Evolutionary conservation across 106 monocot species (phyloP).

Genomic region (Posidonia australis): DNA sequence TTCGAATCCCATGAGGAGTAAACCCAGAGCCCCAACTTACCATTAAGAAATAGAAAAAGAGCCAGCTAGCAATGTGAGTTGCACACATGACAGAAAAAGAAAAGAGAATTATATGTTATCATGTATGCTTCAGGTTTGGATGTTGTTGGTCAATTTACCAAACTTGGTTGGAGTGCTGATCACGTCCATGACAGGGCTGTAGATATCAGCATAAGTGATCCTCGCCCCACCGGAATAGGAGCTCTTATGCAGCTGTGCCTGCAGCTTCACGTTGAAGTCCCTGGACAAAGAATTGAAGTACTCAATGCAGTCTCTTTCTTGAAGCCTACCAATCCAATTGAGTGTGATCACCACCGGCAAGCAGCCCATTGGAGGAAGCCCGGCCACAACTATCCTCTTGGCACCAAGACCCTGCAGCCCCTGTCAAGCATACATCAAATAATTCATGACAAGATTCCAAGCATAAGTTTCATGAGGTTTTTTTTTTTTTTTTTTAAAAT

Average conservation of each 20-base stretch:
- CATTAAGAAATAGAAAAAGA: no score
- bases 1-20: no score
- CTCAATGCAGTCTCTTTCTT: slow-evolving; percentile 35
- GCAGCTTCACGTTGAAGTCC: slow-evolving; percentile 49
- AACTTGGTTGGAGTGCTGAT: slow-evolving; percentile 32
- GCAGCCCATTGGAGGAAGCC: slow-evolving; percentile 60
- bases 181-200: slow-evolving; percentile 30
- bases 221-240: slow-evolving; percentile 11
- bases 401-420: slow-evolving; percentile 33
- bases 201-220: slow-evolving; percentile 34
- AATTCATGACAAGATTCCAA: neutral
- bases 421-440: slow-evolving; percentile 5
- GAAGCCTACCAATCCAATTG: slow-evolving; percentile 25
- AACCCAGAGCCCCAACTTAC: no score
- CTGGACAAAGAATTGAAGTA: slow-evolving; percentile 31
- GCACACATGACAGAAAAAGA: no score
- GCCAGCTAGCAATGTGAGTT: no score
- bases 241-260: slow-evolving; percentile 10
- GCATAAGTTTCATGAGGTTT: no score
- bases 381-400: slow-evolving; percentile 30
- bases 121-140: no score
- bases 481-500: no score
- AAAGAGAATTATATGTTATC: no score
- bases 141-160: slow-evolving; percentile 13
- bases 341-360: slow-evolving; percentile 56